Evolutionary conservation across 1,284 basidiomycete species (phyloP), one percentile per base, ranked within the genome.

Genomic region (Ustilago sp.): DNA sequence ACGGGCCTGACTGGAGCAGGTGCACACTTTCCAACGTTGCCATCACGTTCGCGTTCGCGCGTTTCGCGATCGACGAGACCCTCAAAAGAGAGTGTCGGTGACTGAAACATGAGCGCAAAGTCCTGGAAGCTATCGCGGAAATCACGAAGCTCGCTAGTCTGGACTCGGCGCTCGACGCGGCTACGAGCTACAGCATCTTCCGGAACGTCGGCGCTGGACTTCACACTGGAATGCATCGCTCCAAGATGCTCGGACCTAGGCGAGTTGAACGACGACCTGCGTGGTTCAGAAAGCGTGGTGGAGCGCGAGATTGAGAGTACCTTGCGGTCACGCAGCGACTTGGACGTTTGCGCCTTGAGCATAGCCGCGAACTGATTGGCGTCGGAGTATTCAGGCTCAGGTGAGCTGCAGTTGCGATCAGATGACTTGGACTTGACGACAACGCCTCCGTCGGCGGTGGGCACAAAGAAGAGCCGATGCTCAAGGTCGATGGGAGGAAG

Each of bases 271-370:
- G 69, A 77, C 55, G 74, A 72, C 48, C 74, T 68, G 36, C 74
- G 74, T 13, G 62, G 62, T 59, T 68, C 68, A 31, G 74, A 57
- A 8, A 74, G 53, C 39, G 65, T 72, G n/a, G 68, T 61, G 34
- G 77, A 68, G 8, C 77, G 66, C 17, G 70, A 65, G 28, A 74
- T 52, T 11, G 71, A 69, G 6, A 74, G 55, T 1, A 72, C 73
- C 54, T 80, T 70, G 64, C 62, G 67, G 39, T 74, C 64, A 38
- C 68, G 63, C 48, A 81, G 66, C 62, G 78, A 80, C 48, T 68
- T 68, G 48, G 61, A 39, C 35, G 79, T 81, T 61, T 80, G 78
- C 19, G 63, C 68, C 57, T 68, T 72, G 59, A 80, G 74, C 73
- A 77, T 70, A 19, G 63, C 59, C 5, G 80, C 80, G 34, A 80